Evolutionary conservation across 2,329 filamentous ascomycete species (phyloP).

Genomic region (Knufia fluminis): DNA sequence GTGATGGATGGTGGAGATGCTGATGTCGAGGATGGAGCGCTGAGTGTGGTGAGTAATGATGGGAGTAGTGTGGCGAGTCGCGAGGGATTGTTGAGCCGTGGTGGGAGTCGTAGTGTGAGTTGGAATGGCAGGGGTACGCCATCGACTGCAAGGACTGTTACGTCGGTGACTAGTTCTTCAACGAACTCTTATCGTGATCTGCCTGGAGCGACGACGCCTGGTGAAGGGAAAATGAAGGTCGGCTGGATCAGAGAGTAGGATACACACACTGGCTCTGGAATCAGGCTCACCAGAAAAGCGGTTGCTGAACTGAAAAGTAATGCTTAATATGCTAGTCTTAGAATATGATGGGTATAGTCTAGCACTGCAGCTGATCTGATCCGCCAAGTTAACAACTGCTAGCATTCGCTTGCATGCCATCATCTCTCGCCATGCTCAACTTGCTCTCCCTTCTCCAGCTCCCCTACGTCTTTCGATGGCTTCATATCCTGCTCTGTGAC

Average conservation of each 20-base stretch:
- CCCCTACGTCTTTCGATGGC: background rate
- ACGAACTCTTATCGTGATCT: background rate
- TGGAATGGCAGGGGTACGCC: background rate
- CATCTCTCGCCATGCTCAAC: background rate
- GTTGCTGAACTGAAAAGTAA: too few relatives aligned
- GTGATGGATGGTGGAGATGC: background rate
- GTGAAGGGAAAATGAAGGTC: conserved; percentile 6
- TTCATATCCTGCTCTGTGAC: conserved; percentile 22
- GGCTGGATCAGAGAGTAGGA: conserved; percentile 8
- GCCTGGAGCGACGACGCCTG: background rate
- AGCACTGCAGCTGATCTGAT: too few relatives aligned
- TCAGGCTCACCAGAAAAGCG: background rate
- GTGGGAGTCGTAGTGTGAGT: background rate
- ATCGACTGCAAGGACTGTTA: background rate
- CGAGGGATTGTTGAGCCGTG: background rate
- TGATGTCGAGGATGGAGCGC: background rate
- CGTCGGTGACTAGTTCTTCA: background rate
- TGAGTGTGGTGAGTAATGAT: background rate
- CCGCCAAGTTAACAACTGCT: too few relatives aligned
- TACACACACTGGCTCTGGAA: background rate
- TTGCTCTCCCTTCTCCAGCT: background rate
- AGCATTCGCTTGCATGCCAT: too few relatives aligned
- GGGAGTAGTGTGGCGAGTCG: background rate
- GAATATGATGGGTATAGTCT: too few relatives aligned
- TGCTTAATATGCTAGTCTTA: too few relatives aligned